Evolutionary conservation across 2,329 filamentous ascomycete genomes (phyloP).

Genomic region (Alternaria triticina): DNA sequence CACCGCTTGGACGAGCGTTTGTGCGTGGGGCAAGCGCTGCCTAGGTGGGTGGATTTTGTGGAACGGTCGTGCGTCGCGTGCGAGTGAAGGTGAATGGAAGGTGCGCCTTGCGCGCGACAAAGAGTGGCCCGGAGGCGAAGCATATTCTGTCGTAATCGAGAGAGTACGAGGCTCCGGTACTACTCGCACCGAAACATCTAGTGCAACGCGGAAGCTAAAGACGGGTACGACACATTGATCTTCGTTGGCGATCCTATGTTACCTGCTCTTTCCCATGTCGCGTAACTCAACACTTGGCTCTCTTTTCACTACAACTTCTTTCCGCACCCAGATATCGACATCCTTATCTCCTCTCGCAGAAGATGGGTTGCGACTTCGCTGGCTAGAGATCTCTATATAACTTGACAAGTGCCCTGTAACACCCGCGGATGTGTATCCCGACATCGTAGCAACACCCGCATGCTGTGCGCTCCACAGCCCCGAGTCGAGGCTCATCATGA

Average conservation of each 20-base stretch:
- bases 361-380: background rate
- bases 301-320: background rate
- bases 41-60: background rate
- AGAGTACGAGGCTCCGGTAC: background rate
- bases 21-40: background rate
- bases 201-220: background rate
- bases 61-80: background rate
- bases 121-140: background rate
- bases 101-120: background rate
- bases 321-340: background rate
- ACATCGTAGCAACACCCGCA: background rate
- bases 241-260: background rate
- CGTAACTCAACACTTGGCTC: background rate
- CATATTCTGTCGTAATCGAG: background rate
- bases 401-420: background rate
- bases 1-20: background rate
- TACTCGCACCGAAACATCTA: background rate
- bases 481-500: slow-evolving; percentile 14
- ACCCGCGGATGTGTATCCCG: background rate
- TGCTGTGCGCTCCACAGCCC: background rate
- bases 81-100: background rate
- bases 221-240: background rate
- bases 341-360: background rate
- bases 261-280: background rate
- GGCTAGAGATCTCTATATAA: background rate